These are phyloP conservation scores for Aspergillus floridensis DNA, from an alignment of 2,329 filamentous ascomycete genomes.

Conservation along the genomic window DNA sequence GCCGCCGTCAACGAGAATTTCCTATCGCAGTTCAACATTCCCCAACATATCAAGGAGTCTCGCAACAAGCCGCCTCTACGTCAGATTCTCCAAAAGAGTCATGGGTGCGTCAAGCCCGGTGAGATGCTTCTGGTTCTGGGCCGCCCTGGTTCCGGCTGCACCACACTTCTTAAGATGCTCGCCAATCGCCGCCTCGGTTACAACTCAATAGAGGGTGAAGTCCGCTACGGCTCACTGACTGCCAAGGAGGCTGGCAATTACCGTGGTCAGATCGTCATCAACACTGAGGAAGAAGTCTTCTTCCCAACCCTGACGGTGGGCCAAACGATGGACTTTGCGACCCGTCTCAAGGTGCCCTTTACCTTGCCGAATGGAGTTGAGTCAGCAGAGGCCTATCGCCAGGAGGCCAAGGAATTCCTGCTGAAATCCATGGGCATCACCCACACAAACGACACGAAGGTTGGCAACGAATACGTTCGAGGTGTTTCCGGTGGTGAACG, in stretches of 20 bases:
- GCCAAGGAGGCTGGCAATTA: constrained; percentile 47
- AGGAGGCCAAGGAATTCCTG: constrained; percentile 53
- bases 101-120: constrained; percentile 69
- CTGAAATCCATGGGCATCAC: constrained; percentile 57
- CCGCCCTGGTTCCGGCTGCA: constrained; percentile 67
- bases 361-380: constrained; percentile 46
- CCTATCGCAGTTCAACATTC: constrained; percentile 57
- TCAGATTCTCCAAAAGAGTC: constrained; percentile 63
- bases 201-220: constrained; percentile 56
- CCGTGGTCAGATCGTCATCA: constrained; percentile 58
- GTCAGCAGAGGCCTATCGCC: constrained; percentile 47
- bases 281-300: constrained; percentile 53
- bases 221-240: constrained; percentile 53
- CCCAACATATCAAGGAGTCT: constrained; percentile 53
- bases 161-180: constrained; percentile 67
- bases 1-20: constrained; percentile 66
- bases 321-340: constrained; percentile 55
- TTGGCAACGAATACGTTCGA: constrained; percentile 64
- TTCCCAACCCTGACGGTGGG: constrained; percentile 53
- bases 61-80: constrained; percentile 58
- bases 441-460: constrained; percentile 63
- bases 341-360: constrained; percentile 56
- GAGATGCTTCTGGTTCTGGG: constrained; percentile 71
- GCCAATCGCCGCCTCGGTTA: constrained; percentile 63
- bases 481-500: constrained; percentile 68